Evolutionary conservation across 257 asterid genomes (phyloP).

Genomic region (Solanum okadae): DNA sequence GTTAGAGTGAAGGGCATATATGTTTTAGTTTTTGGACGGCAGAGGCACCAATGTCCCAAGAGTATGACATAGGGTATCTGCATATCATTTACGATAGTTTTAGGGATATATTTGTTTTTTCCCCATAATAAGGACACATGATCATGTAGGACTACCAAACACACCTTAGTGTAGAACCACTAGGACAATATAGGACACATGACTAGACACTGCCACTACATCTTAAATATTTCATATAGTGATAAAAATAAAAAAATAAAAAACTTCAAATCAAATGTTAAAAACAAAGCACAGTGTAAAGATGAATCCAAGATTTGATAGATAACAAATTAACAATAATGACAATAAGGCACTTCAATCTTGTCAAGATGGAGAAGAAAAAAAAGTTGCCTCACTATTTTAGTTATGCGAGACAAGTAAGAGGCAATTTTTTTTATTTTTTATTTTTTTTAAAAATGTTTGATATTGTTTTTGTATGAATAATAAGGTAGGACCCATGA

Average conservation of each 20-base stretch:
- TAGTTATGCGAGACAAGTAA: background rate
- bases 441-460: background rate
- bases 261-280: background rate
- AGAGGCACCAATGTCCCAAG: no score
- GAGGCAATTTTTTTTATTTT: background rate
- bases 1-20: no score
- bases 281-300: background rate
- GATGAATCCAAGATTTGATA: background rate
- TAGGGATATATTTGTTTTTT: no score
- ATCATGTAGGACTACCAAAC: background rate
- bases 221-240: background rate
- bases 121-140: no score
- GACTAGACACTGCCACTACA: background rate
- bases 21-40: no score
- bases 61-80: no score
- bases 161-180: background rate
- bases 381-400: background rate
- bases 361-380: background rate
- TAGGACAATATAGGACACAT: background rate
- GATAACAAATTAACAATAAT: background rate
- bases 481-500: constrained; percentile 30
- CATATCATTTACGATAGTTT: no score
- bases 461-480: background rate
- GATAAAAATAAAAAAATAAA: background rate
- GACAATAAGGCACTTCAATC: constrained; percentile 1